Percentiles rank a stretch among this genome's conserved stretches.
Conservation (phyloP, 495 filamentous ascomycete genomes). For the Xylaria nigripes region DNA sequence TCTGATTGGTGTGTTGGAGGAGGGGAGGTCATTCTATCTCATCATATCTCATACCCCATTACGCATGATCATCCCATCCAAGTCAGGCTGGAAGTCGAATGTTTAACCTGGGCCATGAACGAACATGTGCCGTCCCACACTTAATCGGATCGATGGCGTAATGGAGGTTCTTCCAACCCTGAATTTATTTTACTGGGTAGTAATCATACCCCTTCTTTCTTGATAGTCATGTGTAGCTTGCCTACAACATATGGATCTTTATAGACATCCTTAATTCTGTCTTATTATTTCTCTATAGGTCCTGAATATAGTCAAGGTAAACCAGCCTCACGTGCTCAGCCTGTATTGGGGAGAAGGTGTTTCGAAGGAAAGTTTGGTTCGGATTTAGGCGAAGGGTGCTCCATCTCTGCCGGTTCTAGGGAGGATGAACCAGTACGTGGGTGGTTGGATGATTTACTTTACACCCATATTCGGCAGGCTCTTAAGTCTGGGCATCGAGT, state of each 20-base stretch:
- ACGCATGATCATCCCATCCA: neutral
- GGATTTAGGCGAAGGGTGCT: too few relatives aligned
- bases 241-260: too few relatives aligned
- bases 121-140: neutral
- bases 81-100: neutral
- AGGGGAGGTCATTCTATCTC: neutral
- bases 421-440: neutral
- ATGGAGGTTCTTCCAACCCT: too few relatives aligned
- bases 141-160: neutral
- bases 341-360: neutral
- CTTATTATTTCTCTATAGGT: too few relatives aligned
- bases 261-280: too few relatives aligned
- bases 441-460: neutral
- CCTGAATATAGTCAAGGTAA: neutral
- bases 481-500: neutral
- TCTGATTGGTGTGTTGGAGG: slow-evolving; percentile 3
- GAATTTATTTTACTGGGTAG: too few relatives aligned
- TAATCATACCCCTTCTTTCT: too few relatives aligned
- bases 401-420: neutral
- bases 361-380: neutral
- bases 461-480: neutral
- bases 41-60: neutral
- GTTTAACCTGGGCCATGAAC: neutral
- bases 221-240: too few relatives aligned
- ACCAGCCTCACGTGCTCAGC: neutral